A percentile compares a stretch with the other conserved stretches of the same genome.
Evolutionary conservation across 2,329 filamentous ascomycete species (phyloP).

Genomic region (Catunica adiposa): DNA sequence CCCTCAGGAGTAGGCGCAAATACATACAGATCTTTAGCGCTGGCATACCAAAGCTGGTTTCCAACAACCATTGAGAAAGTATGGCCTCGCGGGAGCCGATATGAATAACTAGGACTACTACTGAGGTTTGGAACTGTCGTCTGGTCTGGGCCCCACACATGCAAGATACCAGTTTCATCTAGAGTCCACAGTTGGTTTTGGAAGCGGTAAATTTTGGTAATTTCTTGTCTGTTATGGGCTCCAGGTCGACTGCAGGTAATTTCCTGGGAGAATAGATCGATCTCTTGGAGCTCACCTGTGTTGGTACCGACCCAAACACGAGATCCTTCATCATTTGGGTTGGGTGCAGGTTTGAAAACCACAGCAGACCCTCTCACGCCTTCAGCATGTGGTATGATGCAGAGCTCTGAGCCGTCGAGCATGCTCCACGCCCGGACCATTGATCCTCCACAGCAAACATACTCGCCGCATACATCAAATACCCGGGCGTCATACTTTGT

Average conservation of each 20-base stretch:
- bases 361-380: slow-evolving; percentile 67
- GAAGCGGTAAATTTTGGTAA: slow-evolving; percentile 73
- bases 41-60: slow-evolving; percentile 72
- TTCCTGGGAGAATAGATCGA: slow-evolving; percentile 61
- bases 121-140: slow-evolving; percentile 58
- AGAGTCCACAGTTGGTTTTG: slow-evolving; percentile 86
- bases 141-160: slow-evolving; percentile 68
- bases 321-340: slow-evolving; percentile 64
- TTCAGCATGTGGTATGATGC: slow-evolving; percentile 73
- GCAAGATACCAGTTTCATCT: slow-evolving; percentile 73
- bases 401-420: slow-evolving; percentile 60
- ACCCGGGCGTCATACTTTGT: slow-evolving; percentile 77
- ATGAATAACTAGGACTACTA: slow-evolving; percentile 54
- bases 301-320: slow-evolving; percentile 83
- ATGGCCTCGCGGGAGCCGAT: slow-evolving; percentile 63
- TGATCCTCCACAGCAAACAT: slow-evolving; percentile 72
- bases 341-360: slow-evolving; percentile 66
- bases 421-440: slow-evolving; percentile 82
- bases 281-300: slow-evolving; percentile 72
- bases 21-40: slow-evolving; percentile 72
- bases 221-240: slow-evolving; percentile 62
- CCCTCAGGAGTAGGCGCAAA: slow-evolving; percentile 58
- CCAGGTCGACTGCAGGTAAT: slow-evolving; percentile 51
- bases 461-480: slow-evolving; percentile 75
- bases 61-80: slow-evolving; percentile 81